Base-by-base conservation (phyloP, 768 basidiomycete genomes). In the Antrodiella citrinella region DNA sequence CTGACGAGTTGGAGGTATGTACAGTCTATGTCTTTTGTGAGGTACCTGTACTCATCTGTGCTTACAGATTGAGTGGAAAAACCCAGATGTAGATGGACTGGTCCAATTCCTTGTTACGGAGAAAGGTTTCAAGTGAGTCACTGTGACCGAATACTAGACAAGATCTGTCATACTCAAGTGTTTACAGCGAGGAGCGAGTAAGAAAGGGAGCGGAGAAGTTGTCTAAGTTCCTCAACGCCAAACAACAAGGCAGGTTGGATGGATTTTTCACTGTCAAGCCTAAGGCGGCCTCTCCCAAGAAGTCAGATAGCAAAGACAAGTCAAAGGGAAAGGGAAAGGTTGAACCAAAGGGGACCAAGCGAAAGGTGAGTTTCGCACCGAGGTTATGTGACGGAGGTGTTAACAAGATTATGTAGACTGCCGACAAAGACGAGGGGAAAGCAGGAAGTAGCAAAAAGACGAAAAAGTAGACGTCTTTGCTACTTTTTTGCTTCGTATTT, bases 201-300 rank as follows among this genome's bases (percentile, higher is more conserved):
- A 82, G 95, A 24, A 93, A 89, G 64, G 93, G 93, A 21, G 94
- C 90, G 3, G 92, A 96, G 43, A 96, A 97, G 63, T 77, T 99
- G 40, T 73, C 81, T 44, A 96, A 93, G 60, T 86, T 80, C 65
- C 71, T 97, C 45, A 83, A 80, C 47, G 80, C 83, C 26, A 98
- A 97, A 62, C 96, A 98, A 59, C 96, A 99, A 68, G 94, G 96
- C 7, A 83, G 96, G 9, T 74, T 99, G 12, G 96, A 98, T 60
- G 86, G 92, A 0, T 99, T 99, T 69, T 99, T 99, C 69, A 80
- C 84, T 1, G 80, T 82, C 10, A 82, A 86, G 59, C 67, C 79
- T 1, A 81, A 81, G 55, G 54, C 62, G 2, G 70, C 79, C 4
- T 78, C 80, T 49, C 76, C 80, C 39, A 77, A 72, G 22, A 59